Evolutionary conservation across 371 early-diverging fungal genomes (phyloP), one percentile per base, ranked within the genome.

Genomic region (Mucor circinelloides): DNA sequence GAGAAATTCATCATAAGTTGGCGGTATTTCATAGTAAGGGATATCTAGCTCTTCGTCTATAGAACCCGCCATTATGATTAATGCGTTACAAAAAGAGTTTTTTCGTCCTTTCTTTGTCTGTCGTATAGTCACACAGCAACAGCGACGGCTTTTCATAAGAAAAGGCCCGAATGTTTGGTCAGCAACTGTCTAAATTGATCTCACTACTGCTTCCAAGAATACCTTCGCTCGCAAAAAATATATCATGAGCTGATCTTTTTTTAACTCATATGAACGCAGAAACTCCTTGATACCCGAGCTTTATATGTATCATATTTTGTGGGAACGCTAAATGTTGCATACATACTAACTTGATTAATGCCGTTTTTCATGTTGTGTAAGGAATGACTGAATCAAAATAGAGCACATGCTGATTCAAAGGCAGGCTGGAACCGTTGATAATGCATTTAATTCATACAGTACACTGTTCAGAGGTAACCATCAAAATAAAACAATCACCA

Each of bases 1-100:
- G 2, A 85, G 75, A 71, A 92, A 92, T 12, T 84, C 74, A 7
- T 76, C 48, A 48, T 87, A 88, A 28, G 68, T 70, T 0, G 79
- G 87, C 6, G 81, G 76, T 28, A 68, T 66, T 17, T 74, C 72
- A 68, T 81, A 85, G 34, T 80, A 82, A 30, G 72, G 71, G 36
- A 86, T 80, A 3, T 59, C 63, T 6, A 58, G 58, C 7, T 58
- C 58, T n/a, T 23, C 8, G 7, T 56, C 32, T 5, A 2, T 32
- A 8, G 58, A 31, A 2, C 54, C 31, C 17, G 30, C 31, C 55
- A 55, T 55, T 4, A n/a, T n/a, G 31, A 30, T 55, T 27, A 55
- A 55, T 27, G 55, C 19, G n/a, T 30, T 21, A 21, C 52, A 52
- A 52, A 52, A 25, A 23, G 52, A 52, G 52, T 44, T 44, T 44